These are phyloP conservation scores for Dendrobium chrysotoxum DNA, from an alignment of 106 monocot genomes.

Conservation along the genomic window DNA sequence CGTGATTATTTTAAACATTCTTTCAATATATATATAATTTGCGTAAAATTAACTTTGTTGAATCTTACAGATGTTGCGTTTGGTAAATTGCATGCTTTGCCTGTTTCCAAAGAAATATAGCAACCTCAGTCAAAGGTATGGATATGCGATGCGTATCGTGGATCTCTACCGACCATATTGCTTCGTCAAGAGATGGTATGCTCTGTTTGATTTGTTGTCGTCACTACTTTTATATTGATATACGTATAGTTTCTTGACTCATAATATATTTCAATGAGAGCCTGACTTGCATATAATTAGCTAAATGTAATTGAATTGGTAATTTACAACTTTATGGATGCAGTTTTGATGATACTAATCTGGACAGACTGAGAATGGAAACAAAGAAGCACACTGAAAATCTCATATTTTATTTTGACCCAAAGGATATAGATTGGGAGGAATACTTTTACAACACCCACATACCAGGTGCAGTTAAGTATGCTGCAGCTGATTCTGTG, in stretches of 20 bases:
- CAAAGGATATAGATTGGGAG: too few species aligned
- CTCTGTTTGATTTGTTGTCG: neutral
- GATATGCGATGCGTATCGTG: conserved; percentile 42
- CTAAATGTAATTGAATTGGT: neutral
- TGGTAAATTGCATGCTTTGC: conserved; percentile 28
- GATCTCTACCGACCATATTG: conserved; percentile 56
- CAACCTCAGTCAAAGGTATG: conserved; percentile 29
- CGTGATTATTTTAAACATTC: too few species aligned
- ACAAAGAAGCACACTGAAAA: conserved; percentile 1
- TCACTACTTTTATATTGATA: too few species aligned
- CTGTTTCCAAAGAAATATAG: conserved; percentile 18
- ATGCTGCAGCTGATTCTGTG: too few species aligned
- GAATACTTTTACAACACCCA: too few species aligned
- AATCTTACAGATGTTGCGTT: conserved; percentile 8
- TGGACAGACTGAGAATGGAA: conserved; percentile 9
- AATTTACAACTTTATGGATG: neutral
- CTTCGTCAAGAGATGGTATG: conserved; percentile 60
- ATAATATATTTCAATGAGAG: too few species aligned
- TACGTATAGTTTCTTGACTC: too few species aligned
- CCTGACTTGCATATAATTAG: too few species aligned
- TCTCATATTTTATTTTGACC: conserved; percentile 23
- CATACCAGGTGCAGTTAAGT: too few species aligned
- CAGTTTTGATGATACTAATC: conserved; percentile 59
- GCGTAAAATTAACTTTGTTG: neutral
- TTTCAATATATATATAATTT: too few species aligned